A percentile compares a stretch with the other conserved stretches of the same genome.
Evolutionary conservation across 2,329 filamentous ascomycete genomes (phyloP).

Genomic region (Cladophialophora chaetospira): DNA sequence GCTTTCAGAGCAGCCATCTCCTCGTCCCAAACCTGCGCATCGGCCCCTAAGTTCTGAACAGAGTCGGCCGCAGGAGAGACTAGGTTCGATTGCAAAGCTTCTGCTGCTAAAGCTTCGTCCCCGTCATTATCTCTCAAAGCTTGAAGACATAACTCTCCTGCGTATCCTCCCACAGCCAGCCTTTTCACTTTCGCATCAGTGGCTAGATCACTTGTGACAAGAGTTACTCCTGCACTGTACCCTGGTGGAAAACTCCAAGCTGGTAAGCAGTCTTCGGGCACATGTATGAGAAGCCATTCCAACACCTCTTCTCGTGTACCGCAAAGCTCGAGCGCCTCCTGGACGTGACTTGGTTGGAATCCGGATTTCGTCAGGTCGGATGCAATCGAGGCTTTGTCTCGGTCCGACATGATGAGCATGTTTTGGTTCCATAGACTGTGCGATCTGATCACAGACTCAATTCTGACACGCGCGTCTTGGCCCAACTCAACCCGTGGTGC

Average conservation of each 20-base stretch:
- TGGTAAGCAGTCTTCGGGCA: conserved; percentile 95
- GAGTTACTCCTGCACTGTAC: conserved; percentile 85
- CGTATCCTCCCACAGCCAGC: conserved; percentile 80
- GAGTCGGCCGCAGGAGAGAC: conserved; percentile 25
- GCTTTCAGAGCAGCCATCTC: conserved; percentile 82
- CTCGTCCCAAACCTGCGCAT: conserved; percentile 72
- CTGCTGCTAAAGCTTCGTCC: conserved; percentile 76
- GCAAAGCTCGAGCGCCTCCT: conserved; percentile 84
- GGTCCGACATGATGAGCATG: conserved; percentile 63
- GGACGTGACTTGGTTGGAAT: conserved; percentile 84
- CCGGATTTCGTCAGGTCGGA: conserved; percentile 75
- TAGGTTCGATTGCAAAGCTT: conserved; percentile 73
- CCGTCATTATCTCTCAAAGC: conserved; percentile 69
- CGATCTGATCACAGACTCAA: conserved; percentile 77
- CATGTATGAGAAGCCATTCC: conserved; percentile 95
- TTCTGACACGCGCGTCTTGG: conserved; percentile 71
- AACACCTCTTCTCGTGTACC: conserved; percentile 90
- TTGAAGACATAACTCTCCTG: conserved; percentile 77
- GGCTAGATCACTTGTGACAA: conserved; percentile 79
- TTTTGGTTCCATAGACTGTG: conserved; percentile 88
- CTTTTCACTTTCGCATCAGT: conserved; percentile 81
- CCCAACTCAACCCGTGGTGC: conserved; percentile 95
- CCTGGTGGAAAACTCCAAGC: conserved; percentile 87
- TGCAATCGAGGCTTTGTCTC: conserved; percentile 63
- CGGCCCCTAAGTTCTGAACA: conserved; percentile 18